Conservation (phyloP, 345 rosid species). For the Anacardium occidentale region DNA sequence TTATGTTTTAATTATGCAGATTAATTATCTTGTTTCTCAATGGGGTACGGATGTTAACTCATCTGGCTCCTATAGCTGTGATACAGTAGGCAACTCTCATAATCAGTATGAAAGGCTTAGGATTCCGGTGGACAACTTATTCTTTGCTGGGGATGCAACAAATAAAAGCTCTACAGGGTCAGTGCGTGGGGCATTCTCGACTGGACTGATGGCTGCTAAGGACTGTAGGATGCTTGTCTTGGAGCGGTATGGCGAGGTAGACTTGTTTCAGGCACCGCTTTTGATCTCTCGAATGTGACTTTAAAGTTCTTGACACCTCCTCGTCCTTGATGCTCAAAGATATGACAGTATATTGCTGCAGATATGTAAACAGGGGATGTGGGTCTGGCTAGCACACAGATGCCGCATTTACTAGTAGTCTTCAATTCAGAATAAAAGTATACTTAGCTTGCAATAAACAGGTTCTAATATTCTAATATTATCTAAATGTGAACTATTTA, state of each 20-base stretch:
- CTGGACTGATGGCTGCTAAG: conserved; percentile 88
- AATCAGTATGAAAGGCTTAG: conserved; percentile 84
- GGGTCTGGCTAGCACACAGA: conserved; percentile 23
- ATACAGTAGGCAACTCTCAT: conserved; percentile 75
- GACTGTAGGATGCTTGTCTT: conserved; percentile 91
- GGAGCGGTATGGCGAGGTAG: conserved; percentile 81
- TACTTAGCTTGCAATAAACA: background rate
- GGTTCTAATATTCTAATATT: too few relatives aligned
- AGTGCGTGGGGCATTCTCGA: conserved; percentile 86
- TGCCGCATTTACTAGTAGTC: conserved; percentile 13
- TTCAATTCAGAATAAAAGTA: too few relatives aligned
- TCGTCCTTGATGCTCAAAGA: background rate
- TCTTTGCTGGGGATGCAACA: conserved; percentile 98
- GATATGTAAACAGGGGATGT: conserved; percentile 20
- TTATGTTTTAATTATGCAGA: conserved; percentile 38
- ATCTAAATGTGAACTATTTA: too few relatives aligned
- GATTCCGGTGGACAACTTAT: conserved; percentile 84
- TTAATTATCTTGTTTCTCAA: conserved; percentile 68
- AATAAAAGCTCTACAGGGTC: conserved; percentile 76
- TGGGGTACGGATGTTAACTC: conserved; percentile 82
- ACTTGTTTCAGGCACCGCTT: conserved; percentile 78
- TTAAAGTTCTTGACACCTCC: background rate
- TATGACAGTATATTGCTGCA: background rate
- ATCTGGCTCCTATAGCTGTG: conserved; percentile 88
- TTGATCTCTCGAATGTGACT: conserved; percentile 77